These are phyloP conservation scores for Spatholobus suberectus DNA, from an alignment of 306 rosid genomes.

Conservation along the genomic window DNA sequence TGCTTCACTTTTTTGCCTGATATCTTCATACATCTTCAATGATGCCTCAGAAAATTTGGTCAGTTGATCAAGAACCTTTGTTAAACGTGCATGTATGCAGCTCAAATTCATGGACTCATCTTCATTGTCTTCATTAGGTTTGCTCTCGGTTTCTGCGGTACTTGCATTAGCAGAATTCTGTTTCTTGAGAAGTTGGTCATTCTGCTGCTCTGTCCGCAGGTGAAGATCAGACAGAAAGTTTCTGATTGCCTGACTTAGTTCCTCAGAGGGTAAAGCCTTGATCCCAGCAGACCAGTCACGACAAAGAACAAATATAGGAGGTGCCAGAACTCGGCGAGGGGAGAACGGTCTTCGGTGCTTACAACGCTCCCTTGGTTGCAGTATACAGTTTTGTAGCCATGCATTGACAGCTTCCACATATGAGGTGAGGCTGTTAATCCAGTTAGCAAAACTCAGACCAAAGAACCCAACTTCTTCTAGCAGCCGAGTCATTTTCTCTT, in stretches of 20 bases:
- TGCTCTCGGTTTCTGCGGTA: conserved; percentile 55
- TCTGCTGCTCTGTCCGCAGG: conserved; percentile 57
- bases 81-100: conserved; percentile 71
- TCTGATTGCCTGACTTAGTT: conserved; percentile 72
- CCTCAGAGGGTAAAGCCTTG: conserved; percentile 74
- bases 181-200: conserved; percentile 50
- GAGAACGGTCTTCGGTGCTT: conserved; percentile 78
- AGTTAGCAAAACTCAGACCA: conserved; percentile 89
- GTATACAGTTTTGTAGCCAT: conserved; percentile 85
- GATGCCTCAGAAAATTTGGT: conserved; percentile 91
- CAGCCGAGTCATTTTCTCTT: conserved; percentile 64
- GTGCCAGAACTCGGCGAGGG: conserved; percentile 83
- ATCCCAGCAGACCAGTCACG: conserved; percentile 89
- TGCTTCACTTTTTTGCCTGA: conserved; percentile 73
- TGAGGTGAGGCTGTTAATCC: conserved; percentile 92
- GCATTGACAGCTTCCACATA: conserved; percentile 83
- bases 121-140: conserved; percentile 46
- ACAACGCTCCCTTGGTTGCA: conserved; percentile 77
- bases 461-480: conserved; percentile 83
- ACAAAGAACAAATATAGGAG: conserved; percentile 81
- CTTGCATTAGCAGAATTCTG: conserved; percentile 53
- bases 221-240: conserved; percentile 67
- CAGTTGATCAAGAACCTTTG: conserved; percentile 78
- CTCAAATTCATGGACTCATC: conserved; percentile 58
- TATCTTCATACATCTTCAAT: conserved; percentile 87